Evolutionary conservation across 768 basidiomycete genomes (phyloP).

Genomic region (Kwoniella sp.): DNA sequence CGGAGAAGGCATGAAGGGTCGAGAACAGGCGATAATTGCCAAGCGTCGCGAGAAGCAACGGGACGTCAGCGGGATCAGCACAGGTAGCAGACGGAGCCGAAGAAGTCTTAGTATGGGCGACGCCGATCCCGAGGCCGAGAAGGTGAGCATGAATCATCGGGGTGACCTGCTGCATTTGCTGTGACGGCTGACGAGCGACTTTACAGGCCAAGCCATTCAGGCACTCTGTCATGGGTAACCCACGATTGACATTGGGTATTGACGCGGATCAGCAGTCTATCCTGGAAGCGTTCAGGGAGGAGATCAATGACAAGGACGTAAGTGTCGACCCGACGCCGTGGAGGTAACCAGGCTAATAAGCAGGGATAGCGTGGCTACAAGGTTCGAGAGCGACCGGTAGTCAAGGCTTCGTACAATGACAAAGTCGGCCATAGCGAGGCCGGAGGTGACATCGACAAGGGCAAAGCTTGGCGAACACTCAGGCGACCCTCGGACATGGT

Average conservation of each 20-base stretch:
- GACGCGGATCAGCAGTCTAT: constrained; percentile 40
- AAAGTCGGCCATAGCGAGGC: constrained; percentile 65
- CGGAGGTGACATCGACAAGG: constrained; percentile 78
- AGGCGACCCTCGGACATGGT: constrained; percentile 94
- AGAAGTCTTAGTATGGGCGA: constrained; percentile 45
- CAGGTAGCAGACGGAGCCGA: constrained; percentile 20
- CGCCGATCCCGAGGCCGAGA: constrained; percentile 25
- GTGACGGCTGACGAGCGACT: background rate
- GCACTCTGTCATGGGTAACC: constrained; percentile 12
- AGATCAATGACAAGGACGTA: constrained; percentile 40
- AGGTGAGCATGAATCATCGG: constrained; percentile 11
- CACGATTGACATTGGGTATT: constrained; percentile 37
- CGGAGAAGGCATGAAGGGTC: constrained; percentile 25
- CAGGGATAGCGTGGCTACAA: constrained; percentile 63
- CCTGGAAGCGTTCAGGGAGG: constrained; percentile 43
- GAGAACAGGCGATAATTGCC: constrained; percentile 32
- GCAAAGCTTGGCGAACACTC: constrained; percentile 79
- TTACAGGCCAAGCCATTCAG: constrained; percentile 19
- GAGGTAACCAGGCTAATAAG: background rate
- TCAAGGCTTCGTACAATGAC: constrained; percentile 73
- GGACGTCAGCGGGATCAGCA: constrained; percentile 11
- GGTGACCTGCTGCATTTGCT: background rate
- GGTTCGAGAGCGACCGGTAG: constrained; percentile 66
- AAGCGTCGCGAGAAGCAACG: constrained; percentile 26
- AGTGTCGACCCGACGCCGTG: constrained; percentile 5